Conservation (phyloP, 139 green algal genomes). For the Spirogloea muscicola region DNA sequence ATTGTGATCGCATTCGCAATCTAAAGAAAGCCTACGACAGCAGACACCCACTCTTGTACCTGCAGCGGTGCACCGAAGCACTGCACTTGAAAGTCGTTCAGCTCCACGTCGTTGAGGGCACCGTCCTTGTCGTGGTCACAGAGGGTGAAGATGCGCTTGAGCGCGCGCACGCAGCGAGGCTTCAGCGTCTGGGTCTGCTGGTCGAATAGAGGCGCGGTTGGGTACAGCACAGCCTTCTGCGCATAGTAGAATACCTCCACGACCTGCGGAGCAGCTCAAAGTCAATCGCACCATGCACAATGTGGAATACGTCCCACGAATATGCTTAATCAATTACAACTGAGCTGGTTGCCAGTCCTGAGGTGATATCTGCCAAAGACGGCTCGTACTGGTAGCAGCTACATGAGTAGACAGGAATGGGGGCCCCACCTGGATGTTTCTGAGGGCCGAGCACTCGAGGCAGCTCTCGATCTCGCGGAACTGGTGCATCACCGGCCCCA, state of each 20-base stretch:
- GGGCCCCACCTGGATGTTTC: constrained; percentile 20
- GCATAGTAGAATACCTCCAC: constrained; percentile 73
- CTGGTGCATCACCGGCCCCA: constrained; percentile 61
- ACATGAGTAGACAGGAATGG: too few relatives aligned
- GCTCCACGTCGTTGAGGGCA: constrained; percentile 70
- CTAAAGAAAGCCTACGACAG: too few relatives aligned
- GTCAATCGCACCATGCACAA: too few relatives aligned
- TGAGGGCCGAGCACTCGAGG: constrained; percentile 78
- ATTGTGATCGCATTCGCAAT: too few relatives aligned
- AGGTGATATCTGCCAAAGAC: too few relatives aligned
- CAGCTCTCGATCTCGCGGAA: constrained; percentile 76
- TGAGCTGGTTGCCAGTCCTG: too few relatives aligned
- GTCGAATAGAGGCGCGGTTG: constrained; percentile 81
- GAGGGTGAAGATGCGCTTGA: constrained; percentile 82
- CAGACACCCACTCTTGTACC: neutral
- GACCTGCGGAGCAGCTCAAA: constrained; percentile 20
- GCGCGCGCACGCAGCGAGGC: constrained; percentile 65
- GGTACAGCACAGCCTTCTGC: constrained; percentile 82
- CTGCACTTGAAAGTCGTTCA: constrained; percentile 77
- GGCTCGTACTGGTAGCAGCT: too few relatives aligned
- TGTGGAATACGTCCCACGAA: too few relatives aligned
- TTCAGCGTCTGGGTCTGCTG: constrained; percentile 50
- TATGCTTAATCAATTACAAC: too few relatives aligned
- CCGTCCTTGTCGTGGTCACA: constrained; percentile 76
- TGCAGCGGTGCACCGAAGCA: constrained; percentile 34